Percentiles rank a stretch among this genome's conserved stretches.
Conservation (phyloP, 208 protist species). For the Acanthamoeba culbertsoni region DNA sequence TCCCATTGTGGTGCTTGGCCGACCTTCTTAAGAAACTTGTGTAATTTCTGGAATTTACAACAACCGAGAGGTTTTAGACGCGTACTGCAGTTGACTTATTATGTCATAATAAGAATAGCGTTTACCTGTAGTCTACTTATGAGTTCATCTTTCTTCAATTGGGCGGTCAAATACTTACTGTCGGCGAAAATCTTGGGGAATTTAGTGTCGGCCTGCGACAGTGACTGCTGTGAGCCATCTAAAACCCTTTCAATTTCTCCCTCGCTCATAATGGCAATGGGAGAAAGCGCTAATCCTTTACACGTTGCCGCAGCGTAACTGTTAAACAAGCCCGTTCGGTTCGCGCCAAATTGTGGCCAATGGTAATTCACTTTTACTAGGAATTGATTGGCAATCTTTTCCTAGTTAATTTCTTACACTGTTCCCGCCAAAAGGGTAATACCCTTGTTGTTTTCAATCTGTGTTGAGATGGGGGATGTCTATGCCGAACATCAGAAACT, state of each 20-base stretch:
- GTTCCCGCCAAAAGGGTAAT: too few species aligned
- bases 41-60: conserved; percentile 13
- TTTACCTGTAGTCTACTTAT: not conserved
- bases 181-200: not conserved
- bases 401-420: too few species aligned
- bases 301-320: not conserved
- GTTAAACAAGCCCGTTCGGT: too few species aligned
- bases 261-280: too few species aligned
- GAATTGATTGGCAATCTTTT: too few species aligned
- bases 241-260: not conserved
- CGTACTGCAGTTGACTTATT: too few species aligned
- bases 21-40: conserved; percentile 35
- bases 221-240: not conserved
- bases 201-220: not conserved
- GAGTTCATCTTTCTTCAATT: conserved; percentile 23
- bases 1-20: not conserved
- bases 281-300: too few species aligned
- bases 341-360: not conserved
- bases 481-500: conserved; percentile 22
- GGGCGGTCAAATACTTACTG: not conserved
- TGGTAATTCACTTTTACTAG: too few species aligned
- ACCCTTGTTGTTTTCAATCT: too few species aligned
- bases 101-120: not conserved
- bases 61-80: not conserved
- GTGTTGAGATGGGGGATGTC: not conserved